phyloP scores from a whole-genome alignment of 257 asterid genomes.

The Avicennia marina region DNA sequence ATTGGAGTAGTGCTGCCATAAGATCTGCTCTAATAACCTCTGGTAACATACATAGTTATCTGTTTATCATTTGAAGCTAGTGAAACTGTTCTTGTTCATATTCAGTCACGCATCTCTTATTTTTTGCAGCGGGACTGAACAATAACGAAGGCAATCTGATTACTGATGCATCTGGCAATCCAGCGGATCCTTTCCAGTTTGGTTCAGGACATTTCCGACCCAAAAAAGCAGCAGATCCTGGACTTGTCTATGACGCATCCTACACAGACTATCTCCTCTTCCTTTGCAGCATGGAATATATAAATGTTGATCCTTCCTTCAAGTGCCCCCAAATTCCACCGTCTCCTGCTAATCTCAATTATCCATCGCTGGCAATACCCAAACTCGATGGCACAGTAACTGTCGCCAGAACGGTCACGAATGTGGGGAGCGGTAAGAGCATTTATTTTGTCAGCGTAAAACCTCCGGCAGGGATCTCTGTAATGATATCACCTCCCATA shows the following conservation, averaged over 20 bases:
- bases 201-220: slow-evolving; percentile 75
- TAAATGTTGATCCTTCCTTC: slow-evolving; percentile 22
- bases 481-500: slow-evolving; percentile 53
- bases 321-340: slow-evolving; percentile 38
- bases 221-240: slow-evolving; percentile 63
- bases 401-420: slow-evolving; percentile 60
- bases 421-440: slow-evolving; percentile 54
- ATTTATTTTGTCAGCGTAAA: slow-evolving; percentile 46
- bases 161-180: slow-evolving; percentile 49
- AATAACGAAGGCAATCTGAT: slow-evolving; percentile 53
- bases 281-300: slow-evolving; percentile 29
- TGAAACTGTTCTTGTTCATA: too few species aligned
- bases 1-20: slow-evolving; percentile 92
- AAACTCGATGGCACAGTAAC: slow-evolving; percentile 37
- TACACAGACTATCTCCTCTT: slow-evolving; percentile 49
- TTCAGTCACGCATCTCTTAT: too few species aligned
- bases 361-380: slow-evolving; percentile 65
- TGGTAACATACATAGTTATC: slow-evolving; percentile 31
- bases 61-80: too few species aligned
- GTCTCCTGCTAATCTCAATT: slow-evolving; percentile 37
- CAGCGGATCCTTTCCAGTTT: slow-evolving; percentile 72
- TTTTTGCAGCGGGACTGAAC: slow-evolving; percentile 52
- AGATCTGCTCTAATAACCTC: slow-evolving; percentile 86
- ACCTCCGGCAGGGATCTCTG: slow-evolving; percentile 66
- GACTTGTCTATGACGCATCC: slow-evolving; percentile 59